A percentile compares a stretch with the other conserved stretches of the same genome.
phyloP scores from a whole-genome alignment of 345 rosid genomes.

The Acer yangbiense region DNA sequence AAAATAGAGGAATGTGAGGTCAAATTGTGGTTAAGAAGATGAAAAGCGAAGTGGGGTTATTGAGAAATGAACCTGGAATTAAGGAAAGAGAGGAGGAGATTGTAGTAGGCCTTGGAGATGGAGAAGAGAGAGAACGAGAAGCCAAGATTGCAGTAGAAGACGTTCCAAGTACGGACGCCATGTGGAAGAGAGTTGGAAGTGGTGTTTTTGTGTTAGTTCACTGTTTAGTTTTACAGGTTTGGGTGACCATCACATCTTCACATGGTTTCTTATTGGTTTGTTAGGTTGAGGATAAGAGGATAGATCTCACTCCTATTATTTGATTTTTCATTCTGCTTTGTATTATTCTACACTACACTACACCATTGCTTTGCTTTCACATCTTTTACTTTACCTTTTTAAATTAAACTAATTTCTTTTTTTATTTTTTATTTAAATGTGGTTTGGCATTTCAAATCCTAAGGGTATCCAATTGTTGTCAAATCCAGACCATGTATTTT shows the following conservation, averaged over 20 bases:
- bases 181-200: constrained; percentile 14
- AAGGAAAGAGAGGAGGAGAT: constrained; percentile 40
- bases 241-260: constrained; percentile 17
- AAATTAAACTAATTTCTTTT: too few relatives aligned
- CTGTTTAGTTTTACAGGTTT: constrained; percentile 15
- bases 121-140: constrained; percentile 49
- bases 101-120: constrained; percentile 47
- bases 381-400: too few relatives aligned
- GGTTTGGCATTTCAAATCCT: too few relatives aligned
- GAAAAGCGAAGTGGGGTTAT: not conserved
- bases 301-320: constrained; percentile 31
- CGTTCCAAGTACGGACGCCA: constrained; percentile 85
- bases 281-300: constrained; percentile 62
- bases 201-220: constrained; percentile 13
- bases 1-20: not conserved
- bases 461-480: too few relatives aligned
- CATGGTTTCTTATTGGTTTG: constrained; percentile 31
- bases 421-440: too few relatives aligned
- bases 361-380: too few relatives aligned
- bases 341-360: not conserved
- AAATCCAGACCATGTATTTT: too few relatives aligned
- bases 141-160: constrained; percentile 56
- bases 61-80: constrained; percentile 36
- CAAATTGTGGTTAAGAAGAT: not conserved
- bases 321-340: not conserved